Evolutionary conservation across 441 rosid genomes (phyloP).

Genomic region (Pelargonium fulgidum): DNA sequence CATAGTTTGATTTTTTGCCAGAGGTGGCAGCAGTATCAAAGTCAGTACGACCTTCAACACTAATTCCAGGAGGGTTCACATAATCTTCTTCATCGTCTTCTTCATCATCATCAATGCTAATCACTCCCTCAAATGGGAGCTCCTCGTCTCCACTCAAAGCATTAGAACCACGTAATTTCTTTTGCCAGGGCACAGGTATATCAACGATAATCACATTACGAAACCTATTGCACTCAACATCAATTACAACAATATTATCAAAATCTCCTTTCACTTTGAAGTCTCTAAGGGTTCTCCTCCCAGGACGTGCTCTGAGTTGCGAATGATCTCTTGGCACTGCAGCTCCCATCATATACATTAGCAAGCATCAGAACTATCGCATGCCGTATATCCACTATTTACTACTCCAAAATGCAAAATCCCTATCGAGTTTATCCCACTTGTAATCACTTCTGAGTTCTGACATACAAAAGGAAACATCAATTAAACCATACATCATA

Average conservation of each 20-base stretch:
- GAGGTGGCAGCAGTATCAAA: conserved; percentile 3
- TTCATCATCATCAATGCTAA: not conserved
- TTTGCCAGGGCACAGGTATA: not conserved
- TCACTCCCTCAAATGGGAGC: not conserved
- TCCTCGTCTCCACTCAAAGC: not conserved
- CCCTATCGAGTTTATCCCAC: too few species aligned
- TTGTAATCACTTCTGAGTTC: not conserved
- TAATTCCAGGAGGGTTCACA: not conserved
- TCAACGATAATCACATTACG: not conserved
- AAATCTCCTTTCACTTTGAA: not conserved
- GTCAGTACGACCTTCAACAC: not conserved
- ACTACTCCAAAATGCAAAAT: too few species aligned
- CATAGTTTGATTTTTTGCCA: not conserved
- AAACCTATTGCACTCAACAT: not conserved
- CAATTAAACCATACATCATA: not conserved
- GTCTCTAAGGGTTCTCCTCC: not conserved
- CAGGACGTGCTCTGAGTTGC: not conserved
- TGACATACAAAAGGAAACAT: not conserved
- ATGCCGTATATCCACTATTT: too few species aligned
- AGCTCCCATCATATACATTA: conserved; percentile 5
- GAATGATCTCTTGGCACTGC: conserved; percentile 1
- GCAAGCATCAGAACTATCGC: not conserved
- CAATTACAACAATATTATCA: not conserved
- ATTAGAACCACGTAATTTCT: not conserved
- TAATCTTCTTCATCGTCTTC: not conserved